Percentiles rank a stretch among this genome's conserved stretches.
phyloP scores from a whole-genome alignment of 108 stramenopile genomes.

The Fragilaria crotonensis region DNA sequence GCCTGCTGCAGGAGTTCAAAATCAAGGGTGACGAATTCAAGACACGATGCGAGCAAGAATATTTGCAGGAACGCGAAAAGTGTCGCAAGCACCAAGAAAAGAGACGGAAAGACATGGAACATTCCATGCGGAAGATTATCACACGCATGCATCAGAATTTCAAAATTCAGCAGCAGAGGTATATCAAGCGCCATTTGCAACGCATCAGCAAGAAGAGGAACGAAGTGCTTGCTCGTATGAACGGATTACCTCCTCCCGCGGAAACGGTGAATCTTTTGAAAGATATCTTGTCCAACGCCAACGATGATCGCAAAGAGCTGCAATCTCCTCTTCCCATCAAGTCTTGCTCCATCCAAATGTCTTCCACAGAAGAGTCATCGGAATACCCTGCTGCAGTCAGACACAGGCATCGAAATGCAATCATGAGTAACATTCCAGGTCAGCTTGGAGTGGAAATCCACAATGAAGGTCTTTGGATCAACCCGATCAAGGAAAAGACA shows the following conservation, averaged over 20 bases:
- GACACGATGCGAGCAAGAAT: slow-evolving; percentile 34
- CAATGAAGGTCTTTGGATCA: slow-evolving; percentile 74
- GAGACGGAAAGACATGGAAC: slow-evolving; percentile 29
- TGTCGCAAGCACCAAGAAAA: slow-evolving; percentile 45
- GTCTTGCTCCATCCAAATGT: too few species aligned
- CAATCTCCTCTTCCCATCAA: too few species aligned
- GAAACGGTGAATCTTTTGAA: neutral
- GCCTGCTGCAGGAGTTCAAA: slow-evolving; percentile 43
- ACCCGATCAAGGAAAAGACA: slow-evolving; percentile 5
- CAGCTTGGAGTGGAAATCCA: slow-evolving; percentile 69
- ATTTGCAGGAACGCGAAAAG: slow-evolving; percentile 34
- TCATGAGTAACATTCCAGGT: slow-evolving; percentile 38
- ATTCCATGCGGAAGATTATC: slow-evolving; percentile 21
- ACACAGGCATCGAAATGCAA: slow-evolving; percentile 60
- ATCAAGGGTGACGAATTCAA: slow-evolving; percentile 44
- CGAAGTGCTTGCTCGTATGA: neutral
- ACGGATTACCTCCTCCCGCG: too few species aligned
- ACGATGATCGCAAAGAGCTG: too few species aligned
- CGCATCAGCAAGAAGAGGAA: slow-evolving; percentile 23
- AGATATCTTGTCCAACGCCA: slow-evolving; percentile 5
- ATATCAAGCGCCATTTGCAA: slow-evolving; percentile 56
- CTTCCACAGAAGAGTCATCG: neutral
- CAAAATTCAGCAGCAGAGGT: slow-evolving; percentile 33
- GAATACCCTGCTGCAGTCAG: slow-evolving; percentile 37
- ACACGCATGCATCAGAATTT: slow-evolving; percentile 25